Base-by-base conservation (phyloP, 2,329 filamentous ascomycete species). In the Dactylellina leptospora region DNA sequence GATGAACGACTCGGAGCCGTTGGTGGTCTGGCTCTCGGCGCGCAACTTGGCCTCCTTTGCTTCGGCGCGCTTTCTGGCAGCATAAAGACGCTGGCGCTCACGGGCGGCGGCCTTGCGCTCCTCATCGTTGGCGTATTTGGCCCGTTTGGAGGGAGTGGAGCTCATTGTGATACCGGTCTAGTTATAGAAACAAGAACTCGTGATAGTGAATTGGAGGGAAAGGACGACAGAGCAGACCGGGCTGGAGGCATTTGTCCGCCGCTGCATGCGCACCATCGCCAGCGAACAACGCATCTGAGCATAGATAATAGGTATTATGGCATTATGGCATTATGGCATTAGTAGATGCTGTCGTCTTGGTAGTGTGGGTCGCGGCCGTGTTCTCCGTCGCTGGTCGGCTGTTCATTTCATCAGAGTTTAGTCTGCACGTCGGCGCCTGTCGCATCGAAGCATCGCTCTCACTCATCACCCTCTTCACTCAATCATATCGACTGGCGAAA, bases 71-170 rank as follows among this genome's bases (percentile, higher is more conserved):
- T 71, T 71, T 40, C 59, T 30, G 45, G 66, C 66, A 44, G 66
- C 58, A 22, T 71, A 71, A 25, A 71, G 25, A 38, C 66, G 58
- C 45, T 71, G 66, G 50, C 66, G 50, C 38, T 71, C 58, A n/a
- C 66, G 66, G 33, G 66, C 66, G 36, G 66, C 66, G 8, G 66
- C 66, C 20, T 71, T 71, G 51, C 66, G 66, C 53, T 71, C 66
- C 42, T 71, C 66, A 16, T 71, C 66, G 53, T 50, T 71, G 23
- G 66, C 66, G 45, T 71, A 71, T 45, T 71, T 71, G 51, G 44
- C 45, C 18, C 66, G 66, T 48, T 56, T 56, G 22, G 66, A 59
- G 22, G 66, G 58, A 8, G 66, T 63, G 38, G 50, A 25, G 47
- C 63, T 69, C 66, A 71, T 71, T 40, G 58, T 38, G 22, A 22